Evolutionary conservation across 441 rosid genomes (phyloP), one percentile per base, ranked within the genome.

Genomic region (Syzygium malaccense): DNA sequence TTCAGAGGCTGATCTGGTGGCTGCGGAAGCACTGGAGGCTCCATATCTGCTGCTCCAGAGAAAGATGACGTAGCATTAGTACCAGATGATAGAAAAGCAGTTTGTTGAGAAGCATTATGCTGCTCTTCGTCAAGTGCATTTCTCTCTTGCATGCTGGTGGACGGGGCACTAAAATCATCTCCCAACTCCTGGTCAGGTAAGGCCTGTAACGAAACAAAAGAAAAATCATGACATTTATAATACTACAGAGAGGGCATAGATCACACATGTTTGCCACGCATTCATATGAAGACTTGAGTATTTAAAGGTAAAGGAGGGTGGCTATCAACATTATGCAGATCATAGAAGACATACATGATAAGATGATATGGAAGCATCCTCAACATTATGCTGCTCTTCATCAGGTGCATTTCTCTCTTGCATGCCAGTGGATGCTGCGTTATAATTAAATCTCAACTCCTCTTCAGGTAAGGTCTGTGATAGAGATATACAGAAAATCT

Each of bases 171-270:
- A 83, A 86, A 89, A 87, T 75, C 92, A 90, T 89, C 91, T 64
- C 84, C 90, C 85, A 79, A 88, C 87, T 48, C 95, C 95, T 92
- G 90, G 62, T 87, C 91, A 92, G 53, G 66, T 49, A 87, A 90
- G 86, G 85, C 41, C 85, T 71, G 83, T 41, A 75, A 41, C 25
- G 26, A 41, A 23, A n/a, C 13, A 41, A 23, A 75, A 13, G 51
- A 20, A 75, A 0, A 75, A 75, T 41, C 83, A 25, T 15, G 23
- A 85, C 28, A 88, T 55, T 51, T 86, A 57, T 17, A 88, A 49
- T 26, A 25, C 14, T n/a, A 57, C 57, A 75, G 51, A 12, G 51
- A 75, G 51, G 51, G 83, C 53, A 75, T 75, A 75, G 18, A 41
- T 75, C 83, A 75, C 49, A 75, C 17, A 28, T 28, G 9, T 23